Conservation (phyloP, 306 rosid species). For the Abrus pulchellus region DNA sequence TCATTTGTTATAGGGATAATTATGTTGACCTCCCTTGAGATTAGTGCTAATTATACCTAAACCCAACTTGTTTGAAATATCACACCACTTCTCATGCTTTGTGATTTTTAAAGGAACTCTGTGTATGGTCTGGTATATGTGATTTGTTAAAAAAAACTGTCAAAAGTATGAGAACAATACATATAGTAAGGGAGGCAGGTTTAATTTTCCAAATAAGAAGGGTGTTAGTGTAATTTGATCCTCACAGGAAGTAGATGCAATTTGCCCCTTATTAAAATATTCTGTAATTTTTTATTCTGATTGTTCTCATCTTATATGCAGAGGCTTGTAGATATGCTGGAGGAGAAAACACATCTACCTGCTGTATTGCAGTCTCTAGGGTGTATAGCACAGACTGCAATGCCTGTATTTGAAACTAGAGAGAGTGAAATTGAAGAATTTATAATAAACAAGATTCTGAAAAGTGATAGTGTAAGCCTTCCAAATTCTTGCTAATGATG, state of each 20-base stretch:
- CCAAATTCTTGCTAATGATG: constrained; percentile 33
- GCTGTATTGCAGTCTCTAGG: constrained; percentile 96
- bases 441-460: constrained; percentile 82
- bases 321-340: constrained; percentile 97
- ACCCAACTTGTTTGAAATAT: constrained; percentile 32
- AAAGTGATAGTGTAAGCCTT: constrained; percentile 73
- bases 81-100: constrained; percentile 25
- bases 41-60: constrained; percentile 17
- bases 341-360: constrained; percentile 93
- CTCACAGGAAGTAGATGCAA: constrained; percentile 17
- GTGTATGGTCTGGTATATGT: neutral
- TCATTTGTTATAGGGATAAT: constrained; percentile 40
- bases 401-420: constrained; percentile 99
- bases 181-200: neutral
- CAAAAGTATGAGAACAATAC: neutral
- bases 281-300: constrained; percentile 41
- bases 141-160: constrained; percentile 29
- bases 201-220: constrained; percentile 30
- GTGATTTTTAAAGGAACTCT: constrained; percentile 10
- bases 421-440: constrained; percentile 89
- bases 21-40: constrained; percentile 1
- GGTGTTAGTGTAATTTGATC: constrained; percentile 13
- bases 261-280: constrained; percentile 30
- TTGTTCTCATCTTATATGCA: constrained; percentile 56
- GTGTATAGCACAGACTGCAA: constrained; percentile 97